These are phyloP conservation scores for Neonothopanus nambi DNA, from an alignment of 1,284 basidiomycete species.

Conservation along the genomic window DNA sequence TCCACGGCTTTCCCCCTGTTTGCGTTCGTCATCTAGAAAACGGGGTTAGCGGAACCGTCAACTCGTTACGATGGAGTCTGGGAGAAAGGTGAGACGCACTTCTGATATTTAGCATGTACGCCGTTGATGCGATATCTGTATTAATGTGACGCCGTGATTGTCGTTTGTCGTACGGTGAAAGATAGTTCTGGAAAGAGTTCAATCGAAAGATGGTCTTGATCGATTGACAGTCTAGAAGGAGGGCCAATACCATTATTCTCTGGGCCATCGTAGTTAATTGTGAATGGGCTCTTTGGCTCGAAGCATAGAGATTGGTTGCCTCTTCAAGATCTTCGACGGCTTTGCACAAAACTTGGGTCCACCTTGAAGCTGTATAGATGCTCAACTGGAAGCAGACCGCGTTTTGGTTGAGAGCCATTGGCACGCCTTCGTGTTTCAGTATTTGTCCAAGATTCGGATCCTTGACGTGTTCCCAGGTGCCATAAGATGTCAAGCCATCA, in stretches of 20 bases:
- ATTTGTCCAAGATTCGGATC: not conserved
- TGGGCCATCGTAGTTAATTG: slow-evolving; percentile 7
- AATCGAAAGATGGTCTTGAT: slow-evolving; percentile 8
- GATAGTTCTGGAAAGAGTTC: slow-evolving; percentile 8
- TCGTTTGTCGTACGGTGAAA: slow-evolving; percentile 1
- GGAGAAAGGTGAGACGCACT: not conserved
- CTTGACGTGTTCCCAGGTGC: not conserved
- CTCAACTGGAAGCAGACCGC: not conserved
- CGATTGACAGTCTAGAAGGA: slow-evolving; percentile 4
- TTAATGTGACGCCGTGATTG: not conserved
- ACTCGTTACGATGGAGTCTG: not conserved
- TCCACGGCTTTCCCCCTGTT: slow-evolving; percentile 6
- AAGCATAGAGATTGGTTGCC: not conserved
- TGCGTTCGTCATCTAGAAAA: slow-evolving; percentile 15
- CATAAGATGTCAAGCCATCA: not conserved
- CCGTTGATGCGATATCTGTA: not conserved
- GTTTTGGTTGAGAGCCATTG: not conserved
- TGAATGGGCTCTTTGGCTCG: not conserved
- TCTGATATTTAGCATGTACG: not conserved
- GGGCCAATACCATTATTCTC: slow-evolving; percentile 3
- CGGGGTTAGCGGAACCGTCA: not conserved
- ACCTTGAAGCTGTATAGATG: not conserved
- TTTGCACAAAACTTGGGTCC: slow-evolving; percentile 4
- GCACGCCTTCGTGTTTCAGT: slow-evolving; percentile 1
- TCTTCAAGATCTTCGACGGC: not conserved